phyloP scores from a whole-genome alignment of 192 early-diverging fungal genomes.

The Mortierella antarctica region DNA sequence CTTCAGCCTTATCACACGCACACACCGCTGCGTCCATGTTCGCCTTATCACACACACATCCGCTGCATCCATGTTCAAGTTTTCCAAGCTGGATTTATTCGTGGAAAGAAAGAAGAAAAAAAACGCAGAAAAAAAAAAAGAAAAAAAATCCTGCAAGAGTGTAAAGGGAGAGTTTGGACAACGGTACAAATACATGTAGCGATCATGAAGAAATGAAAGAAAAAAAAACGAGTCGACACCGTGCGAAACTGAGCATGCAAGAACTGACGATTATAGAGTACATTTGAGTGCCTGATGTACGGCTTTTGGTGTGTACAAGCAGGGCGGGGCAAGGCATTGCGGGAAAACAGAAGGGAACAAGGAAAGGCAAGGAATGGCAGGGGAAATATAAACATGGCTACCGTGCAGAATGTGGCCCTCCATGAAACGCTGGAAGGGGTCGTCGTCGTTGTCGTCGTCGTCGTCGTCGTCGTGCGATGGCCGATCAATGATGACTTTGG shows the following conservation, averaged over 20 bases:
- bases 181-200: slow-evolving; percentile 43
- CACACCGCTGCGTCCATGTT: too few species aligned
- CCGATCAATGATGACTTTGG: too few species aligned
- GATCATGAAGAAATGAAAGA: background rate
- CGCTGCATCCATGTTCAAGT: background rate
- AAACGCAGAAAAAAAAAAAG: slow-evolving; percentile 26
- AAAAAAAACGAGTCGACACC: background rate
- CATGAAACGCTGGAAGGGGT: too few species aligned
- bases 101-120: background rate
- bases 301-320: slow-evolving; percentile 12
- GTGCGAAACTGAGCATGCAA: slow-evolving; percentile 2
- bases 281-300: background rate
- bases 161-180: background rate
- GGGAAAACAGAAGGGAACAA: slow-evolving; percentile 2
- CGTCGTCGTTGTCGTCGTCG: too few species aligned
- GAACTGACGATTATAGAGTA: slow-evolving; percentile 24
- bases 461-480: too few species aligned
- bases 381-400: too few species aligned
- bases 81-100: background rate
- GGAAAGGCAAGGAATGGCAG: background rate
- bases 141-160: slow-evolving; percentile 30
- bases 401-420: too few species aligned
- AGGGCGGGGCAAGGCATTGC: background rate
- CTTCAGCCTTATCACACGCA: too few species aligned
- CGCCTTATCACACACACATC: too few species aligned